Evolutionary conservation across 1,284 basidiomycete species (phyloP).

Genomic region (Trichosporon coremiiforme): DNA sequence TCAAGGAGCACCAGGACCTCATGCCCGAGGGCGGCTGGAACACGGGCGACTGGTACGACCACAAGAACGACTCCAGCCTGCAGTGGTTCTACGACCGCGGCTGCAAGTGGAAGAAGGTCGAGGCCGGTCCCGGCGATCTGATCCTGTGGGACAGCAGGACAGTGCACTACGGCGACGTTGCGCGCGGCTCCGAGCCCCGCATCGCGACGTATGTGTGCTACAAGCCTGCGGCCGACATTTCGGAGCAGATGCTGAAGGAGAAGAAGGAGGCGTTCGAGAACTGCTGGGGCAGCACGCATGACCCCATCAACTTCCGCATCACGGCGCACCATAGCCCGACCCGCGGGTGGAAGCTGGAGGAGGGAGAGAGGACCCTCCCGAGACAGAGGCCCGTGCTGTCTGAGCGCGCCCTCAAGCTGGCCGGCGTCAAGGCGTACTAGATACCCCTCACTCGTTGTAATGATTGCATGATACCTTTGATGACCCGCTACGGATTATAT

Average conservation of each 20-base stretch:
- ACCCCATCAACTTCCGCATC: slow-evolving; percentile 44
- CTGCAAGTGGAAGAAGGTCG: slow-evolving; percentile 46
- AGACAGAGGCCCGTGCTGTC: slow-evolving; percentile 32
- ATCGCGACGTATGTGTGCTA: slow-evolving; percentile 52
- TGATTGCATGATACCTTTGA: background rate
- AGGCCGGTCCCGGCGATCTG: slow-evolving; percentile 43
- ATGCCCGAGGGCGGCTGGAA: slow-evolving; percentile 50
- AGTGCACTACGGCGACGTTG: slow-evolving; percentile 46
- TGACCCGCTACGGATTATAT: background rate
- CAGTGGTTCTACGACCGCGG: slow-evolving; percentile 50
- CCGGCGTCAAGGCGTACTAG: slow-evolving; percentile 39
- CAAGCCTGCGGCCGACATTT: slow-evolving; percentile 45
- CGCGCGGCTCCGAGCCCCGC: slow-evolving; percentile 40
- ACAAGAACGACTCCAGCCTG: slow-evolving; percentile 38
- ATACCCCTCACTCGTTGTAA: background rate
- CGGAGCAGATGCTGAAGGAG: slow-evolving; percentile 33
- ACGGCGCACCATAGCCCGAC: slow-evolving; percentile 18
- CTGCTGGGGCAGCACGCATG: slow-evolving; percentile 41
- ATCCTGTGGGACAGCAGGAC: slow-evolving; percentile 46
- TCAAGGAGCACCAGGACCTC: slow-evolving; percentile 46
- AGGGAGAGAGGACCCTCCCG: slow-evolving; percentile 37
- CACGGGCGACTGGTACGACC: slow-evolving; percentile 46
- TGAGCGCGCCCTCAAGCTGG: slow-evolving; percentile 34
- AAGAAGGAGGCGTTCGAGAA: slow-evolving; percentile 37
- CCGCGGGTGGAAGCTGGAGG: slow-evolving; percentile 29